A percentile compares a stretch with the other conserved stretches of the same genome.
Conservation (phyloP, 1,284 basidiomycete genomes). For the Coriolopsis trogii region DNA sequence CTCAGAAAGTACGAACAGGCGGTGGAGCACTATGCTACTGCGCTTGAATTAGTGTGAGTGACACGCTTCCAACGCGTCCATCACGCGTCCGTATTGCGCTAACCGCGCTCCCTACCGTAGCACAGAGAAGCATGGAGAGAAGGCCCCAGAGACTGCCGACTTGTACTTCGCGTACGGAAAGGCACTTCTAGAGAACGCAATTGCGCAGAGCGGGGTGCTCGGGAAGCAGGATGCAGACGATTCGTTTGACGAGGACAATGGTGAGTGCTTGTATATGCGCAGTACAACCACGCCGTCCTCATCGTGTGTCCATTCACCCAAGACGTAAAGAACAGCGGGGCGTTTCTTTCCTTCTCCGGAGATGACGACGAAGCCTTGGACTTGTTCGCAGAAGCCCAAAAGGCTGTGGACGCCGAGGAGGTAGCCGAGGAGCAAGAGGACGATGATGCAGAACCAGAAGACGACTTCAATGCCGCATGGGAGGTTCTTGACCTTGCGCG, state of each 20-base stretch:
- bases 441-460: conserved; percentile 77
- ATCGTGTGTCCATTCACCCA: conserved; percentile 7
- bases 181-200: conserved; percentile 86
- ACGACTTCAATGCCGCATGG: conserved; percentile 95
- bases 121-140: conserved; percentile 71
- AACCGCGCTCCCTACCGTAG: too few relatives aligned
- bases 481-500: conserved; percentile 89
- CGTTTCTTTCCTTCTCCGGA: conserved; percentile 75
- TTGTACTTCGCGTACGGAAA: conserved; percentile 86
- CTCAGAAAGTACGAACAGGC: conserved; percentile 87
- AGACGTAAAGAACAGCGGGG: conserved; percentile 45
- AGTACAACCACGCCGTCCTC: background rate
- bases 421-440: conserved; percentile 54
- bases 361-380: conserved; percentile 69
- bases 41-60: conserved; percentile 79
- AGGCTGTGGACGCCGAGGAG: conserved; percentile 47
- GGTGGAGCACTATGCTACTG: conserved; percentile 82
- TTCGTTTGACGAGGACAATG: conserved; percentile 42
- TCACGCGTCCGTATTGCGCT: conserved; percentile 12
- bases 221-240: conserved; percentile 78
- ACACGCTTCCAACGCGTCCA: conserved; percentile 5
- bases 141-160: conserved; percentile 79
- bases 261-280: conserved; percentile 17
- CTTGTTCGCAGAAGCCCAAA: conserved; percentile 58
- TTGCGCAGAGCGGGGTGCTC: conserved; percentile 78